phyloP scores from a whole-genome alignment of 2,329 filamentous ascomycete species.

The Exserohilum turcica region DNA sequence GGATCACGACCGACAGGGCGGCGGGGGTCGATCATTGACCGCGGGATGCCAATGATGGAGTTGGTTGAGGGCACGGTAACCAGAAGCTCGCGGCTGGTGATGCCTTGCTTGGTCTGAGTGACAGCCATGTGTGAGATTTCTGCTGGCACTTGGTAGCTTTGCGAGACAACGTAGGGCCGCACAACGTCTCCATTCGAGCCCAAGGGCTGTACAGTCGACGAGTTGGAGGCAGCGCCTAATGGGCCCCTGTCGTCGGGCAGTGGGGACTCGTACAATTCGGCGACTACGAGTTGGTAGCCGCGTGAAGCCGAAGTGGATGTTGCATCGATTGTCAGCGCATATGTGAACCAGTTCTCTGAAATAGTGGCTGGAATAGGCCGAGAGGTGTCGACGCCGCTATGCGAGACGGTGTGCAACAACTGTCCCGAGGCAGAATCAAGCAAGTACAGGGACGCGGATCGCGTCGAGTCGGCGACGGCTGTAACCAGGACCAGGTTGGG shows the following conservation, averaged over 20 bases:
- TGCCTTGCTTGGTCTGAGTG: constrained; percentile 89
- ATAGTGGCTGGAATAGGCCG: constrained; percentile 78
- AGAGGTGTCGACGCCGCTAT: constrained; percentile 73
- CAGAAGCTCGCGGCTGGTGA: constrained; percentile 80
- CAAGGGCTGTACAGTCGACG: constrained; percentile 75
- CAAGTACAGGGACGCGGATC: constrained; percentile 73
- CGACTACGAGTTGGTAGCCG: constrained; percentile 83
- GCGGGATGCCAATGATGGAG: constrained; percentile 78
- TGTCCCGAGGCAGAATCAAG: constrained; percentile 86
- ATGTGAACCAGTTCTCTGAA: constrained; percentile 94
- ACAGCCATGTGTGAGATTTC: constrained; percentile 81
- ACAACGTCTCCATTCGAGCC: constrained; percentile 60
- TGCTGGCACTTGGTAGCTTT: constrained; percentile 79
- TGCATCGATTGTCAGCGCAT: constrained; percentile 69
- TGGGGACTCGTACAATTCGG: constrained; percentile 88
- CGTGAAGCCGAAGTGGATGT: constrained; percentile 63
- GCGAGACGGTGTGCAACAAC: constrained; percentile 71
- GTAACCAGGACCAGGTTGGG: constrained; percentile 81
- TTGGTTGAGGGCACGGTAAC: constrained; percentile 75
- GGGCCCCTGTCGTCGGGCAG: constrained; percentile 83
- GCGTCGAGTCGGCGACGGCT: constrained; percentile 63
- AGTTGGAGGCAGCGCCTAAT: constrained; percentile 71
- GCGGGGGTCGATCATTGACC: constrained; percentile 79
- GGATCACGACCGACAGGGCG: constrained; percentile 85
- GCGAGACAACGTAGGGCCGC: constrained; percentile 76